Evolutionary conservation across 108 stramenopile genomes (phyloP).

Genomic region (Stephanodiscus triporus): DNA sequence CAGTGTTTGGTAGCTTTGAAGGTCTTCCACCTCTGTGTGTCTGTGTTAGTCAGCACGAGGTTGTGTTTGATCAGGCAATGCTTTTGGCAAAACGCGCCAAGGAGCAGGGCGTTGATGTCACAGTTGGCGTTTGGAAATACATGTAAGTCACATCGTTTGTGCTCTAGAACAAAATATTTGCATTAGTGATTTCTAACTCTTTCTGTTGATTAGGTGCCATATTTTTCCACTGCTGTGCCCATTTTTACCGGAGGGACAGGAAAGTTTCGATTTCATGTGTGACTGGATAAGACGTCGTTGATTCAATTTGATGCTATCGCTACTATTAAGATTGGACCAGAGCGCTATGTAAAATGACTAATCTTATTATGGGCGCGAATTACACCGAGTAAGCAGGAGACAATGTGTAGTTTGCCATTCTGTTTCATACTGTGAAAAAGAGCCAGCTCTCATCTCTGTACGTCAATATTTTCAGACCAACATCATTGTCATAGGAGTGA

Average conservation of each 20-base stretch:
- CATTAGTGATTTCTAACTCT: slow-evolving; percentile 2
- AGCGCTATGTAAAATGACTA: not conserved
- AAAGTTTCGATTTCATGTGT: slow-evolving; percentile 67
- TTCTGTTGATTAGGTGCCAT: slow-evolving; percentile 65
- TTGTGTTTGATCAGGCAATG: slow-evolving; percentile 75
- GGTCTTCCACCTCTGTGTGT: slow-evolving; percentile 79
- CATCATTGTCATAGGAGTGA: too few relatives aligned
- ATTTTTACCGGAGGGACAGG: slow-evolving; percentile 70
- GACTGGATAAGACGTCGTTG: slow-evolving; percentile 68
- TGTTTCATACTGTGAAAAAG: too few relatives aligned
- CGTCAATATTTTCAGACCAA: too few relatives aligned
- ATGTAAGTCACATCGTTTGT: slow-evolving; percentile 37
- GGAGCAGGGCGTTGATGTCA: slow-evolving; percentile 59
- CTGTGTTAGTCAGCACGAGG: slow-evolving; percentile 78
- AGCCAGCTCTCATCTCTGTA: too few relatives aligned
- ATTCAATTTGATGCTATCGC: not conserved
- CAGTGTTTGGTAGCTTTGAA: slow-evolving; percentile 59
- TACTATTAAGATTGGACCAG: not conserved
- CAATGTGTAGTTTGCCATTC: not conserved
- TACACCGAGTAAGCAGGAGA: not conserved
- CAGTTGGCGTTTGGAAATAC: slow-evolving; percentile 77
- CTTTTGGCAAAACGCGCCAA: slow-evolving; percentile 60
- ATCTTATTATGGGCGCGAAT: not conserved
- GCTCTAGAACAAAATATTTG: not conserved
- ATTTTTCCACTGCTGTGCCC: slow-evolving; percentile 70